These are phyloP conservation scores for Aegilops tauschii DNA, from an alignment of 176 grass and related monocot genomes.

Conservation along the genomic window DNA sequence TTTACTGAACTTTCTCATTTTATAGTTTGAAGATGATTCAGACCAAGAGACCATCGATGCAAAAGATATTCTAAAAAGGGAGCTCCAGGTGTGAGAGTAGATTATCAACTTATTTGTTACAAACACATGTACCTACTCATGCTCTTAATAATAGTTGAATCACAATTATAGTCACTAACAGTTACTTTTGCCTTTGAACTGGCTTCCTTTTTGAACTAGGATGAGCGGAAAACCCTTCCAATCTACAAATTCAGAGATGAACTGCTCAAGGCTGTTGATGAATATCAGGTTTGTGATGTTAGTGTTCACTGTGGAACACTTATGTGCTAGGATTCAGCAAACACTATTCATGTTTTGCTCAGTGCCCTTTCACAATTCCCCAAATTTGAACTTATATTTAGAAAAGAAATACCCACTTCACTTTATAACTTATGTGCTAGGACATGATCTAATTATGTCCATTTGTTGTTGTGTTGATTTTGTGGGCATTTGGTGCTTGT, in stretches of 20 bases:
- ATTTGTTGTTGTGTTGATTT: background rate
- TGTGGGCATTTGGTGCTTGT: constrained; percentile 2
- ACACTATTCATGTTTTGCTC: constrained; percentile 1
- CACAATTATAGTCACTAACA: background rate
- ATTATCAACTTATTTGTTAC: constrained; percentile 15
- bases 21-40: constrained; percentile 56
- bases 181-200: background rate
- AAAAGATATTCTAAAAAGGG: constrained; percentile 67
- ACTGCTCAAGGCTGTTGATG: constrained; percentile 68
- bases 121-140: background rate
- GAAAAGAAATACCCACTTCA: background rate
- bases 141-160: background rate
- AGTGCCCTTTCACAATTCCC: background rate
- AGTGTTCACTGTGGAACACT: background rate
- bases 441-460: background rate
- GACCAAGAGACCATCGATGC: constrained; percentile 52
- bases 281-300: constrained; percentile 69
- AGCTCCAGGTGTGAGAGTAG: constrained; percentile 58
- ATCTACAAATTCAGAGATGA: constrained; percentile 86
- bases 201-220: constrained; percentile 39
- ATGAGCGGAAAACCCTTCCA: constrained; percentile 90
- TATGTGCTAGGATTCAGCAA: background rate
- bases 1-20: constrained; percentile 26
- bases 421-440: background rate
- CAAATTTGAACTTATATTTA: background rate